A percentile compares a stretch with the other conserved stretches of the same genome.
phyloP scores from a whole-genome alignment of 441 rosid genomes.

The Erysimum cheiri region DNA sequence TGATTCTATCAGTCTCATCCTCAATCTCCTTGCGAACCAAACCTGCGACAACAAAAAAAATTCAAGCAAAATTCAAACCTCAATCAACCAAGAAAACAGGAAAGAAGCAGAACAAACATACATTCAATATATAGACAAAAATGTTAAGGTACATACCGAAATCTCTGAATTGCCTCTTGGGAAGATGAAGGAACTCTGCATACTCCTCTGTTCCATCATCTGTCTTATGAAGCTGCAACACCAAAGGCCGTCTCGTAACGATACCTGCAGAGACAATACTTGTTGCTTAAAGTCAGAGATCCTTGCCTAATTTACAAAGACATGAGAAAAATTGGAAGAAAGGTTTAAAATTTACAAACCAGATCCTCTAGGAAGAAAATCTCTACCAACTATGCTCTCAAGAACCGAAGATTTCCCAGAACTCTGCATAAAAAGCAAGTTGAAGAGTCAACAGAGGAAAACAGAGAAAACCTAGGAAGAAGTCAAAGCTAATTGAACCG shows the following conservation, averaged over 20 bases:
- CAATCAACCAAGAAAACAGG: conserved; percentile 2
- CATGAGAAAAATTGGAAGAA: neutral
- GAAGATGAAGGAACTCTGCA: conserved; percentile 83
- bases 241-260: conserved; percentile 89
- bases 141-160: conserved; percentile 52
- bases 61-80: conserved; percentile 1
- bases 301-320: neutral
- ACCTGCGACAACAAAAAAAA: conserved; percentile 51
- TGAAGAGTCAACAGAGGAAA: conserved; percentile 30
- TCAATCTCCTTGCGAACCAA: conserved; percentile 78
- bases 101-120: conserved; percentile 4
- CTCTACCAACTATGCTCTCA: conserved; percentile 90
- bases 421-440: conserved; percentile 52
- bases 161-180: conserved; percentile 62
- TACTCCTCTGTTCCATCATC: conserved; percentile 64
- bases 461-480: conserved; percentile 12
- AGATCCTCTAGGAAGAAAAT: conserved; percentile 91
- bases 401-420: conserved; percentile 92
- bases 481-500: conserved; percentile 4
- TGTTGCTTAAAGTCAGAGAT: conserved; percentile 11
- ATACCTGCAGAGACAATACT: conserved; percentile 55
- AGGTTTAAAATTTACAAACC: conserved; percentile 46
- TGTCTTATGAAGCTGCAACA: conserved; percentile 78
- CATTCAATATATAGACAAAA: neutral
- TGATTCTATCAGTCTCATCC: conserved; percentile 84